Evolutionary conservation across 2,329 filamentous ascomycete species (phyloP), one percentile per base, ranked within the genome.

Genomic region (Mariannaea elegans): DNA sequence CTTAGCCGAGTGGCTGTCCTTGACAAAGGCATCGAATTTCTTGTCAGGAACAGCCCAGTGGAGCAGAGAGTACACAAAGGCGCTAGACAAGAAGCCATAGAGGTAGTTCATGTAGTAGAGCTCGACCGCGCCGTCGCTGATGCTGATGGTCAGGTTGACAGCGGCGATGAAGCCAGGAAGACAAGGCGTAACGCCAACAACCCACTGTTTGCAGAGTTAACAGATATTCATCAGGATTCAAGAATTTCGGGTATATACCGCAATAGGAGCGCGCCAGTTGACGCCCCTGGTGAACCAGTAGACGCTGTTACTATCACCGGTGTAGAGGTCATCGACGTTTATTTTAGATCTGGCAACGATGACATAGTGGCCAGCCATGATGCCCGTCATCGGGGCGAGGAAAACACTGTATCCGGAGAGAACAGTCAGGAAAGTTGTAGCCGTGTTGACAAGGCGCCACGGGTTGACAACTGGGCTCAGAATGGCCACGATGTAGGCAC

Each of bases 111-210:
- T 7, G 27, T 31, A 31, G 27, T 31, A 31, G 27, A 31, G 7
- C 27, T 31, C 27, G 27, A 31, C 27, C 48, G 73, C 78, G 4
- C 75, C 77, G 7, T 72, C 69, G 0, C 74, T 65, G 0, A 81
- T 71, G 1, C 36, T 64, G 6, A 78, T 68, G 2, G 69, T 69
- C 0, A n/a, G n/a, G 46, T 78, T 75, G 9, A 81, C 74, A 3
- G 77, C 74, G 2, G 75, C 73, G 7, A 80, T 68, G 56, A 82
- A 80, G 12, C 80, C 80, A 0, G 80, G 79, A 46, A 82, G 62
- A 4, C 72, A 74, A 1, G 80, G 80, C 0, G 68, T 71, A 3
- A 78, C 75, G 4, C 78, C 78, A 18, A 75, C 65, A 19, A 75
- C 56, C 77, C 80, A 81, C 75, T 80, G 12, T n/a, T n/a, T n/a